Conservation (phyloP, 2,329 filamentous ascomycete genomes). For the Chaetomium olivaceum region DNA sequence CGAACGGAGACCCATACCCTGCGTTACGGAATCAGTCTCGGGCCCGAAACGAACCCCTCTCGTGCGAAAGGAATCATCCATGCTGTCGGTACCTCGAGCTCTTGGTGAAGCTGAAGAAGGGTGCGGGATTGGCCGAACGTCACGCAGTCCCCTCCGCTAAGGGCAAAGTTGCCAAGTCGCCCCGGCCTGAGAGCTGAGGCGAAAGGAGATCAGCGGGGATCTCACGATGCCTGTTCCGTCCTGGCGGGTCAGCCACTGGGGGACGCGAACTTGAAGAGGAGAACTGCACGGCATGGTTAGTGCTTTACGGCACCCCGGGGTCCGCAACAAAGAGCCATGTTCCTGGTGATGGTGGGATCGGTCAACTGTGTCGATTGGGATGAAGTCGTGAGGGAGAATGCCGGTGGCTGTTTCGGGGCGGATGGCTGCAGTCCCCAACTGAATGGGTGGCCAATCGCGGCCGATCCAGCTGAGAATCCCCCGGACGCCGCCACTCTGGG, state of each 20-base stretch:
- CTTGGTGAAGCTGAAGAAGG: background rate
- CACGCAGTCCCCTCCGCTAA: background rate
- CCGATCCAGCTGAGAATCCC: background rate
- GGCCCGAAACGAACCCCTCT: background rate
- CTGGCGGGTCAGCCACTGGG: background rate
- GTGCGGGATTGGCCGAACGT: background rate
- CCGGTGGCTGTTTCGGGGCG: slow-evolving; percentile 7
- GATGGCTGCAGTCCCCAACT: slow-evolving; percentile 14
- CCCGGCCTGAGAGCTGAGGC: background rate
- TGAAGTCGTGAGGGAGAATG: background rate
- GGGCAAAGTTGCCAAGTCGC: slow-evolving; percentile 9
- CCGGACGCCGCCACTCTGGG: slow-evolving; percentile 6
- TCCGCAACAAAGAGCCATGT: background rate
- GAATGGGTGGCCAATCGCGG: slow-evolving; percentile 16
- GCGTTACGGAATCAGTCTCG: background rate
- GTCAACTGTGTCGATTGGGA: background rate
- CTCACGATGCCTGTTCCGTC: background rate
- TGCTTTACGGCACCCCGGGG: background rate
- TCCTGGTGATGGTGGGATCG: background rate
- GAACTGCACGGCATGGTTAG: background rate
- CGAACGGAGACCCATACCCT: background rate
- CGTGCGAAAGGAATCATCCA: background rate
- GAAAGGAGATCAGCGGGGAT: background rate
- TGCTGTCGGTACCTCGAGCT: slow-evolving; percentile 1
- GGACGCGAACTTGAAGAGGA: background rate